Base-by-base conservation (phyloP, 2,329 filamentous ascomycete species). In the Fusarium transvaalense region DNA sequence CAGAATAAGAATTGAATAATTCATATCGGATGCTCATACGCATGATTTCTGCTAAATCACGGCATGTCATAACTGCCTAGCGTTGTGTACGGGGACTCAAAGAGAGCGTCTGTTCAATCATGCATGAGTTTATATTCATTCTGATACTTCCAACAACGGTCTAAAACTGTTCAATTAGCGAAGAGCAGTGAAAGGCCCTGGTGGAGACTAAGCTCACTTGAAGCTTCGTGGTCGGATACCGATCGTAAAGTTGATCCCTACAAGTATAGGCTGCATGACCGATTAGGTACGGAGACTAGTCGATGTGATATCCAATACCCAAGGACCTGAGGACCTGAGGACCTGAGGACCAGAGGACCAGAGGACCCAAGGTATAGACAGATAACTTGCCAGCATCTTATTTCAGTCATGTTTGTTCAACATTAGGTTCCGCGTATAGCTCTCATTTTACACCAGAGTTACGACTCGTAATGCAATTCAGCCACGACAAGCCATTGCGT, bases 351-450 rank as follows among this genome's bases (percentile, higher is more conserved):
- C 23, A 5, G 23, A 25, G 23, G 23, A 25, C 38, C 19, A 23
- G 9, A 47, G 45, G 46, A 25, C 45, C 34, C 13, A 12, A 42
- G 50, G 27, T n/a, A 21, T 37, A 31, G 34, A 17, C 19, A 21
- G 10, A 17, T 31, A 45, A 19, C 6, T 45, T 34, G 21, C 12
- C 31, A 37, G 39, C 21, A 32, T 34, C 41, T 65, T 65, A 54
- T 65, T 64, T 31, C 53, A 60, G 53, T 47, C 61, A 60, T 64
- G 38, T 59, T 34, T 50, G 17, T 35, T 19, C 8, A n/a, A 10
- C 13, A 27, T 12, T 35, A 25, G 32, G 3, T 10, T 25, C n/a
- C 17, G 10, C 13, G 41, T 15, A 27, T 50, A 15, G 32, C 17
- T 19, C 27, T 35, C 14, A 13, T n/a, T 43, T 29, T 10, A 4